Conservation (phyloP, 495 filamentous ascomycete species). For the Articulospora tetracladia region DNA sequence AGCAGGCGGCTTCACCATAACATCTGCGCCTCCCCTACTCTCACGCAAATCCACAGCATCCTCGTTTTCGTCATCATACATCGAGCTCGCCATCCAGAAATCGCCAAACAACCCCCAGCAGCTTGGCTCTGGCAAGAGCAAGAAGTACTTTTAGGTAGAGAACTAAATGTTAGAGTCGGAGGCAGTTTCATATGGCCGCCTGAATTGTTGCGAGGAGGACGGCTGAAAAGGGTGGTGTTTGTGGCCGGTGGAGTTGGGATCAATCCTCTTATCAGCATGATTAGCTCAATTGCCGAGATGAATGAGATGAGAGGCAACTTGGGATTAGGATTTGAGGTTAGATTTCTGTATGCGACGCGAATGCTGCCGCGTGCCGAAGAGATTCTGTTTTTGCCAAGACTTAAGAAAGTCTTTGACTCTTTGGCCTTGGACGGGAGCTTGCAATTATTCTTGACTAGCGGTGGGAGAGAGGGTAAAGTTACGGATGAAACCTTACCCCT, state of each 20-base stretch:
- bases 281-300: constrained; percentile 31
- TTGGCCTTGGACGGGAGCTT: constrained; percentile 16
- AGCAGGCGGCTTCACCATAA: constrained; percentile 84
- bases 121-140: constrained; percentile 67
- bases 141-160: constrained; percentile 49
- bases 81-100: constrained; percentile 73
- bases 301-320: constrained; percentile 22
- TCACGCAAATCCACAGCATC: constrained; percentile 13
- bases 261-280: constrained; percentile 58
- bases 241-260: constrained; percentile 84
- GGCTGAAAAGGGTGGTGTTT: constrained; percentile 60
- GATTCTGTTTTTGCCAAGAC: constrained; percentile 43
- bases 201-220: constrained; percentile 31
- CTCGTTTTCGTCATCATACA: constrained; percentile 32
- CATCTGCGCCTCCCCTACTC: constrained; percentile 58
- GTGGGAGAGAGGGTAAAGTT: constrained; percentile 4
- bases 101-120: constrained; percentile 65
- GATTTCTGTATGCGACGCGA: constrained; percentile 23
- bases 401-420: constrained; percentile 30
- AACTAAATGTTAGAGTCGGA: constrained; percentile 66
- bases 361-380: constrained; percentile 9
- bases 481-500: neutral
- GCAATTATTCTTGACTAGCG: constrained; percentile 21
- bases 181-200: constrained; percentile 83
- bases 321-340: constrained; percentile 38